Conservation (phyloP, 2,329 filamentous ascomycete genomes). For the Epichloe brachyelytri region DNA sequence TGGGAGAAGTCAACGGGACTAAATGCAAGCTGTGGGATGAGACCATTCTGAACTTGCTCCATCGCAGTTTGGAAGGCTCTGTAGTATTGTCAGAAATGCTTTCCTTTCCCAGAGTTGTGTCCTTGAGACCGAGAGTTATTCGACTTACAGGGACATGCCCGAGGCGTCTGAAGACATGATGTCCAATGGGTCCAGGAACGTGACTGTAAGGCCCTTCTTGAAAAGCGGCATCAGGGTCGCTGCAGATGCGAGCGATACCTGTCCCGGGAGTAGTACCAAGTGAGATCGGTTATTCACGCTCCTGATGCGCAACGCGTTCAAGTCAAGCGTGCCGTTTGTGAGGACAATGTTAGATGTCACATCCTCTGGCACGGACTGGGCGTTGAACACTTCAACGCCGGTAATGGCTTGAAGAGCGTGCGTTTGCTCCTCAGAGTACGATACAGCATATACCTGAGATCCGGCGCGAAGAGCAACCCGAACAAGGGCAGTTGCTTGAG, state of each 20-base stretch:
- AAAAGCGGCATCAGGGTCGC: not conserved
- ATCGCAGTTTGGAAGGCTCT: not conserved
- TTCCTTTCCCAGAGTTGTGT: not conserved
- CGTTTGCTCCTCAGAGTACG: not conserved
- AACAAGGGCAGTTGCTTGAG: not conserved
- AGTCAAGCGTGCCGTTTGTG: not conserved
- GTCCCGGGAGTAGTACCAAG: not conserved
- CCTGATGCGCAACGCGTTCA: not conserved
- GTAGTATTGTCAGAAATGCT: not conserved
- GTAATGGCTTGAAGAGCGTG: not conserved
- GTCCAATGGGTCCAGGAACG: not conserved
- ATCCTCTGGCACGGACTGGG: not conserved
- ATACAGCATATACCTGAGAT: not conserved
- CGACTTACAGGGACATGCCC: not conserved
- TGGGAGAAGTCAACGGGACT: not conserved
- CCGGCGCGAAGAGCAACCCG: not conserved
- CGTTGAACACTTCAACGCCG: not conserved
- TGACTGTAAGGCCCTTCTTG: not conserved
- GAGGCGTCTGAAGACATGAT: not conserved
- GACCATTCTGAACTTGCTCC: not conserved
- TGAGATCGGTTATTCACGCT: not conserved
- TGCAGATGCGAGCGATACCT: not conserved
- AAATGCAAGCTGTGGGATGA: not conserved
- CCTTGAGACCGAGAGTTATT: not conserved
- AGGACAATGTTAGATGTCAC: not conserved